A percentile compares a stretch with the other conserved stretches of the same genome.
These are phyloP conservation scores for Linum usitatissimum DNA, from an alignment of 345 rosid species.

Conservation along the genomic window DNA sequence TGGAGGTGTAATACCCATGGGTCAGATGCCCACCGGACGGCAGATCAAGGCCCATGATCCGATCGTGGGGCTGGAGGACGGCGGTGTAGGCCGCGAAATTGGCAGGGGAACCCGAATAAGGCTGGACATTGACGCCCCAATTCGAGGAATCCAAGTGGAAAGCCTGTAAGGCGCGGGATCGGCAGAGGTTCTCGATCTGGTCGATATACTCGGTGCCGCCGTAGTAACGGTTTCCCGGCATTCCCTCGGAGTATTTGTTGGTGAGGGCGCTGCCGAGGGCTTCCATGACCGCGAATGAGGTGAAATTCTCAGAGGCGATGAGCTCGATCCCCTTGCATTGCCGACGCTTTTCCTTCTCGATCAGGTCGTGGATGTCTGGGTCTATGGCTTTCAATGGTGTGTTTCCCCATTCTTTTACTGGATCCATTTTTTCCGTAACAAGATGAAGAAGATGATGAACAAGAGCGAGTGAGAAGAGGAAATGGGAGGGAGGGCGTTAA, in stretches of 20 bases:
- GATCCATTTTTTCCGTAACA: not conserved
- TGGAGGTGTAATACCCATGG: slow-evolving; percentile 65
- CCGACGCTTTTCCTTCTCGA: slow-evolving; percentile 6
- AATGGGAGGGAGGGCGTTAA: no score
- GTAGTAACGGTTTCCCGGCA: slow-evolving; percentile 5
- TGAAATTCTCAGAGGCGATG: slow-evolving; percentile 1
- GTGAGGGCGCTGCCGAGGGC: slow-evolving; percentile 6
- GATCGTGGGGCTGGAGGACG: slow-evolving; percentile 50
- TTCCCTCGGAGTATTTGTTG: slow-evolving; percentile 7
- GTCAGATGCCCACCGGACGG: slow-evolving; percentile 74
- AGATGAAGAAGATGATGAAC: no score
- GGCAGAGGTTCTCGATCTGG: slow-evolving; percentile 58
- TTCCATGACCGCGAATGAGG: slow-evolving; percentile 1
- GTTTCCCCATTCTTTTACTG: slow-evolving; percentile 2
- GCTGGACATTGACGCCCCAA: slow-evolving; percentile 85
- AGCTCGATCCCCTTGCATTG: slow-evolving; percentile 5
- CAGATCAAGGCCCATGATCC: slow-evolving; percentile 70
- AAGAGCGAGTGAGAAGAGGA: no score
- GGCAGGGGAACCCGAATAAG: slow-evolving; percentile 72
- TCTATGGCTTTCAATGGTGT: not conserved
- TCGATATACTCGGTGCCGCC: slow-evolving; percentile 30
- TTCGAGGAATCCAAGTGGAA: slow-evolving; percentile 42
- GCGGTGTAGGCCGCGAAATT: slow-evolving; percentile 67
- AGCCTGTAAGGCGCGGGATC: slow-evolving; percentile 54
- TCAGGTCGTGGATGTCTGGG: slow-evolving; percentile 4